phyloP scores from a whole-genome alignment of 129 eudicot genomes.

The Lactuca saligna region DNA sequence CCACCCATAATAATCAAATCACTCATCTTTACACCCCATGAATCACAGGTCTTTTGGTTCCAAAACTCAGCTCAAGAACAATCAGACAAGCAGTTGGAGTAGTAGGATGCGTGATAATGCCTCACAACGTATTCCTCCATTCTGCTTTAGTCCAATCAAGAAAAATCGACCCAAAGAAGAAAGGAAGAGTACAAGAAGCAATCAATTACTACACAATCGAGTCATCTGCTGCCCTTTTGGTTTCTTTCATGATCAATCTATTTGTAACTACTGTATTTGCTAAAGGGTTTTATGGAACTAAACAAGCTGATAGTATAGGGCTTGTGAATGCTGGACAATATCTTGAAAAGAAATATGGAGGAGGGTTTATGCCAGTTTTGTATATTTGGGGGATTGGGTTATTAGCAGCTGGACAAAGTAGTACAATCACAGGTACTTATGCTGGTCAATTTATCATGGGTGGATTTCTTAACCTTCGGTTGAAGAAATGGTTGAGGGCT shows the following conservation, averaged over 20 bases:
- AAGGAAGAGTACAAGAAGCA: conserved; percentile 81
- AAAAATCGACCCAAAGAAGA: conserved; percentile 59
- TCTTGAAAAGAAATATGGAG: conserved; percentile 86
- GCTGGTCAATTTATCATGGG: conserved; percentile 98
- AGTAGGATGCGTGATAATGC: conserved; percentile 92
- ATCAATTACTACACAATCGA: conserved; percentile 82
- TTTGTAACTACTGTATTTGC: conserved; percentile 93
- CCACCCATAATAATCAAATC: background rate
- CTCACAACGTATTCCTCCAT: conserved; percentile 86
- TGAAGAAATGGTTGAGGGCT: conserved; percentile 79
- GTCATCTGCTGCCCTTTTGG: conserved; percentile 68
- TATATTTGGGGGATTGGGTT: conserved; percentile 95
- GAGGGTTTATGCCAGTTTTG: conserved; percentile 72
- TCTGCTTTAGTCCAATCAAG: conserved; percentile 94
- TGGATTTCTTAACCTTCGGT: conserved; percentile 69
- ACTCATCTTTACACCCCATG: background rate
- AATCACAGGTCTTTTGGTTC: conserved; percentile 75
- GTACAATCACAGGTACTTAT: conserved; percentile 93
- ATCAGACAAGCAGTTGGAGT: conserved; percentile 93
- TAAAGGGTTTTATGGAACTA: conserved; percentile 74
- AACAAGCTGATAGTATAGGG: conserved; percentile 70
- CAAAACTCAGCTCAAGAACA: conserved; percentile 84
- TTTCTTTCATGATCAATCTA: conserved; percentile 80
- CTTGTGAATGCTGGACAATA: conserved; percentile 91
- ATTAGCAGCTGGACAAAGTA: conserved; percentile 97